phyloP scores from a whole-genome alignment of 2,329 filamentous ascomycete species.

The Hysterium pulicare region DNA sequence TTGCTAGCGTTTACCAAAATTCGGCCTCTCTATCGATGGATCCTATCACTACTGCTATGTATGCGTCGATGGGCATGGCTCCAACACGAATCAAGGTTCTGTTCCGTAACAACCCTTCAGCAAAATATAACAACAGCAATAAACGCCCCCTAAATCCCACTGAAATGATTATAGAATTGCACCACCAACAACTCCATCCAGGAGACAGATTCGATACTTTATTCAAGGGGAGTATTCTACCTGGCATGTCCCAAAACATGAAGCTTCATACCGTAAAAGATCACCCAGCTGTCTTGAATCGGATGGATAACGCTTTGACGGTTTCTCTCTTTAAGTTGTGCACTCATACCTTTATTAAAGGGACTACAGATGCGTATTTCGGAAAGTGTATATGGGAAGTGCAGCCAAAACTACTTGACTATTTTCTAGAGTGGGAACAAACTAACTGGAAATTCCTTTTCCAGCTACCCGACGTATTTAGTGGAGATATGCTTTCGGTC shows the following conservation, averaged over 20 bases:
- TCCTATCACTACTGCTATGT: conserved; percentile 10
- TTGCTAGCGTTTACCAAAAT: conserved; percentile 8
- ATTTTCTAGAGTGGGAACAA: conserved; percentile 12
- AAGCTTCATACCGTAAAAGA: neutral
- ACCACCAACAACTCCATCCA: conserved; percentile 7
- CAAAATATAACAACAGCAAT: conserved; percentile 5
- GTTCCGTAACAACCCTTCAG: conserved; percentile 6
- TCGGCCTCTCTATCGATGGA: conserved; percentile 9
- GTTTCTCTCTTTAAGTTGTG: conserved; percentile 11
- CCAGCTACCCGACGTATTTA: conserved; percentile 7
- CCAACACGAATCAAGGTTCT: conserved; percentile 2
- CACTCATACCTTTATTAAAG: conserved; percentile 2
- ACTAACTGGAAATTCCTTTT: conserved; percentile 15
- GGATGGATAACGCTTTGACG: neutral
- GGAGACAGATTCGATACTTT: conserved; percentile 8
- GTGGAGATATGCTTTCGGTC: conserved; percentile 10
- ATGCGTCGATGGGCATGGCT: conserved; percentile 5
- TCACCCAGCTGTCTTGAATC: conserved; percentile 2
- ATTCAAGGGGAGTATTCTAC: conserved; percentile 4
- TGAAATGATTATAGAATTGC: conserved; percentile 11
- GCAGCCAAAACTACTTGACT: conserved; percentile 5
- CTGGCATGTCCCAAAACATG: conserved; percentile 5
- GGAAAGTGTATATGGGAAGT: conserved; percentile 4
- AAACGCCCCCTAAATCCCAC: conserved; percentile 4
- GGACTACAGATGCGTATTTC: conserved; percentile 7